phyloP scores from a whole-genome alignment of 371 early-diverging fungal species.

The Mucor velutinosus region DNA sequence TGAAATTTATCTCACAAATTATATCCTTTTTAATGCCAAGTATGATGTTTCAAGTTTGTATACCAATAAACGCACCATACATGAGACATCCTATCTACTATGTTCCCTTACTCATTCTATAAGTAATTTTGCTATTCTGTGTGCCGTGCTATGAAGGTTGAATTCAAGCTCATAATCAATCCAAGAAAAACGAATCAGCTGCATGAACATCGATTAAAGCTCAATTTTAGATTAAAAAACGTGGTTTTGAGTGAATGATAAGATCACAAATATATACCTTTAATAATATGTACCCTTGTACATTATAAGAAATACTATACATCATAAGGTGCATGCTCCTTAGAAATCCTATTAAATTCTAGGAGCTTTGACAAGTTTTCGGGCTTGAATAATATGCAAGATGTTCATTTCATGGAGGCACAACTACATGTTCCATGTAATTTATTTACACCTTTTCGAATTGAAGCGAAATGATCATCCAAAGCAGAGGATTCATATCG shows the following conservation, averaged over 20 bases:
- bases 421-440: not conserved
- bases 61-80: not conserved
- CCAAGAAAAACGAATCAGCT: not conserved
- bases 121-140: too few species aligned
- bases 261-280: constrained; percentile 1
- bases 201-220: not conserved
- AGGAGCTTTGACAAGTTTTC: not conserved
- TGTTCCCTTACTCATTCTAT: too few species aligned
- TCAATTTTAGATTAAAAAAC: not conserved
- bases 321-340: not conserved
- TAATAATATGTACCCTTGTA: not conserved
- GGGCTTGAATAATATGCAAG: constrained; percentile 2
- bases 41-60: not conserved
- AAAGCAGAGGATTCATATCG: not conserved
- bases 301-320: not conserved
- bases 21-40: not conserved
- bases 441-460: not conserved
- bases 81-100: not conserved
- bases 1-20: not conserved
- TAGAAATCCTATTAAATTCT: not conserved
- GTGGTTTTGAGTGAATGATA: not conserved
- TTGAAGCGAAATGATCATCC: not conserved
- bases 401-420: not conserved
- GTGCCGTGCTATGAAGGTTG: not conserved
- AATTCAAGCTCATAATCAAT: not conserved